A percentile compares a stretch with the other conserved stretches of the same genome.
phyloP scores from a whole-genome alignment of 345 rosid genomes.

The Balakata baccata region DNA sequence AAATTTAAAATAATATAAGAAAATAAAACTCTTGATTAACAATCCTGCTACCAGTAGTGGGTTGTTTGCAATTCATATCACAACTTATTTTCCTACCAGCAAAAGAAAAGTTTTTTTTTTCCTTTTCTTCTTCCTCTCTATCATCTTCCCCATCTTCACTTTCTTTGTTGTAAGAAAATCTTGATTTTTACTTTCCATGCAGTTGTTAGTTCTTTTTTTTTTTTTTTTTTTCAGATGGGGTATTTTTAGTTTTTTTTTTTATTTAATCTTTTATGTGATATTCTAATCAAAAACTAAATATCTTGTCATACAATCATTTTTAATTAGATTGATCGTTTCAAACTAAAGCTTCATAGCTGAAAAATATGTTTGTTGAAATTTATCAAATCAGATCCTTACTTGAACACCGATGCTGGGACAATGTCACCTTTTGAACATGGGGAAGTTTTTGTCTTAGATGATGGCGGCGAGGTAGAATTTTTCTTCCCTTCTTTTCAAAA shows the following conservation, averaged over 20 bases:
- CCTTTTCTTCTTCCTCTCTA: too few relatives aligned
- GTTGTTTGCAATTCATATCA: not conserved
- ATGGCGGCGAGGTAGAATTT: constrained; percentile 86
- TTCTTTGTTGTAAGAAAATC: not conserved
- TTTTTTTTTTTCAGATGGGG: not conserved
- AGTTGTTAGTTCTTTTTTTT: not conserved
- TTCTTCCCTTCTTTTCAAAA: not conserved
- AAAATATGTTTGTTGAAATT: not conserved
- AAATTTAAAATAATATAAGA: too few relatives aligned
- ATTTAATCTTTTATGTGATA: not conserved
- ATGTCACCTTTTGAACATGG: constrained; percentile 99
- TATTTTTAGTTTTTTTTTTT: too few relatives aligned
- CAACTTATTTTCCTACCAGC: too few relatives aligned
- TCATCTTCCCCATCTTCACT: not conserved
- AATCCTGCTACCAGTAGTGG: not conserved
- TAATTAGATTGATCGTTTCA: not conserved
- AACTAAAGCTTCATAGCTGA: not conserved
- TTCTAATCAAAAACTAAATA: not conserved
- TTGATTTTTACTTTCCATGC: not conserved
- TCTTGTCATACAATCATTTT: not conserved
- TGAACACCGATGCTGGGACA: constrained; percentile 97
- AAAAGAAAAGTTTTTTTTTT: too few relatives aligned
- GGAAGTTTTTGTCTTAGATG: constrained; percentile 92
- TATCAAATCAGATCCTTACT: constrained; percentile 74
- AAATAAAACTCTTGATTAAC: not conserved